These are phyloP conservation scores for Isatis tinctoria DNA, from an alignment of 345 rosid species.

Conservation along the genomic window DNA sequence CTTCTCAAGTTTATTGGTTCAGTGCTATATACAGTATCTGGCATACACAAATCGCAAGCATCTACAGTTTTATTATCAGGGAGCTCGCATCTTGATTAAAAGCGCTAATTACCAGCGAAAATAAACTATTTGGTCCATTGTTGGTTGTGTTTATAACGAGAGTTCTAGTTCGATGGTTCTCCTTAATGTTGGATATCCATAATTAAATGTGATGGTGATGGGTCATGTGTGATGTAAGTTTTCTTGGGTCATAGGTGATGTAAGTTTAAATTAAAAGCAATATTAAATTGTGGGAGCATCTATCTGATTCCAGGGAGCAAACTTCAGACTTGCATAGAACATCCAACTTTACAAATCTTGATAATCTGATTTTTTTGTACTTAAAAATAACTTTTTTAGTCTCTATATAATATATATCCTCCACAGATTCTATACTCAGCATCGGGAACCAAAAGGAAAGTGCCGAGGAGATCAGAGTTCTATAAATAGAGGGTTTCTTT, in stretches of 20 bases:
- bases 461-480: slow-evolving; percentile 20
- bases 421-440: background rate
- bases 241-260: slow-evolving; percentile 2
- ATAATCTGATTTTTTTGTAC: background rate
- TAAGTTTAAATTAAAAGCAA: background rate
- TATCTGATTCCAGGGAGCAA: slow-evolving; percentile 13
- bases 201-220: slow-evolving; percentile 21
- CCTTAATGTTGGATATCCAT: slow-evolving; percentile 5
- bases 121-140: background rate
- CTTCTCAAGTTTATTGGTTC: background rate
- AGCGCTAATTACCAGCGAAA: background rate
- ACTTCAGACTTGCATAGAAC: slow-evolving; percentile 6
- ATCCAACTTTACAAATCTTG: slow-evolving; percentile 6
- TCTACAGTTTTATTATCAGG: background rate
- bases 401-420: background rate
- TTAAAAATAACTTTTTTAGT: background rate
- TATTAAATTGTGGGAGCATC: background rate
- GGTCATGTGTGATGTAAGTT: slow-evolving; percentile 20
- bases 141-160: background rate
- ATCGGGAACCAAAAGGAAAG: slow-evolving; percentile 14
- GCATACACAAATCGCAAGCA: background rate
- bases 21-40: background rate
- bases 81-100: background rate
- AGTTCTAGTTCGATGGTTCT: slow-evolving; percentile 20
- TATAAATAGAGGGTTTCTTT: slow-evolving; percentile 1